Conservation (phyloP, 495 filamentous ascomycete genomes). For the Trichoderma asperelloides region DNA sequence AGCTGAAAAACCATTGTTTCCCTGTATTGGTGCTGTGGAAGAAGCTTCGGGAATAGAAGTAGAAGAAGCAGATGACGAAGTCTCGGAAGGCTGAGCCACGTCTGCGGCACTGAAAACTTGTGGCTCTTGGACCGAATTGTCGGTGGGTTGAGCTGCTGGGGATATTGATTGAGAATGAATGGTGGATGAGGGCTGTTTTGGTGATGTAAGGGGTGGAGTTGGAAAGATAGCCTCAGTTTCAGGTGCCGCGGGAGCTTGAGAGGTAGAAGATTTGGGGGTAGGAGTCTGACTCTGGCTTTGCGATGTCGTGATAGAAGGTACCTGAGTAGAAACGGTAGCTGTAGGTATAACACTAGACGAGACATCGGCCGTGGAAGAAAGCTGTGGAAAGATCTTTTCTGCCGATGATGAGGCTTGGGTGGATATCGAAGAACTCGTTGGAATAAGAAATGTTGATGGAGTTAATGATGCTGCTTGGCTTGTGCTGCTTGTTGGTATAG, state of each 20-base stretch:
- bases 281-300: background rate
- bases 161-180: background rate
- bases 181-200: background rate
- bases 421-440: background rate
- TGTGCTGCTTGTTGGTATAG: background rate
- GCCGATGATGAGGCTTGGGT: background rate
- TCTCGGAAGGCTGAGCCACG: background rate
- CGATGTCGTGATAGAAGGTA: background rate
- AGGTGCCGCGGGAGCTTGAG: background rate
- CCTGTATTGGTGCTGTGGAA: background rate
- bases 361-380: background rate
- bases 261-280: background rate
- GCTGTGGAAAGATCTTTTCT: background rate
- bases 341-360: background rate
- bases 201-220: background rate
- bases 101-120: constrained; percentile 1
- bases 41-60: background rate
- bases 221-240: background rate
- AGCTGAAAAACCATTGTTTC: background rate
- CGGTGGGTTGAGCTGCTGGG: background rate
- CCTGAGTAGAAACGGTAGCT: background rate
- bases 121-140: constrained; percentile 15
- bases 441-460: background rate
- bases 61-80: background rate
- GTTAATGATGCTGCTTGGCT: background rate